Percentiles rank a stretch among this genome's conserved stretches.
These are phyloP conservation scores for Actinomucor elegans DNA, from an alignment of 371 early-diverging fungal genomes.

Conservation along the genomic window DNA sequence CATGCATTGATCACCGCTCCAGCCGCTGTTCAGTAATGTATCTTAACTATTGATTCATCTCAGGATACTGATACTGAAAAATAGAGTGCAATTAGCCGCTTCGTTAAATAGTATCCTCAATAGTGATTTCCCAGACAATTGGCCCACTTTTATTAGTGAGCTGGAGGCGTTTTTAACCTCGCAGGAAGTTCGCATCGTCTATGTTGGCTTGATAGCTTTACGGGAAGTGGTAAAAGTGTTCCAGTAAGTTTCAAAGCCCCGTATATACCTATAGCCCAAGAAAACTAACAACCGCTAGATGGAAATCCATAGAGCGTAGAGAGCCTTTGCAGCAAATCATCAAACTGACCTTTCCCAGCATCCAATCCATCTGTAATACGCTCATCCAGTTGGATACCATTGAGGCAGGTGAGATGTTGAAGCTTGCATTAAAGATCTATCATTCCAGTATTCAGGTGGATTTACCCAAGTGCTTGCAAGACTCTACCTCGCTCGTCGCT, in stretches of 20 bases:
- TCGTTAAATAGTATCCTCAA: slow-evolving; percentile 67
- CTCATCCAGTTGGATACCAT: slow-evolving; percentile 56
- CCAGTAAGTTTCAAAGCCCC: slow-evolving; percentile 55
- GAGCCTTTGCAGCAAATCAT: slow-evolving; percentile 68
- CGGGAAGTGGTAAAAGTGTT: slow-evolving; percentile 79
- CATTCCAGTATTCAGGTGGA: slow-evolving; percentile 69
- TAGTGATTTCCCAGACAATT: slow-evolving; percentile 77
- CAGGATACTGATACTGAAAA: neutral
- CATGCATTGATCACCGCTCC: slow-evolving; percentile 68
- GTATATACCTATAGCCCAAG: no score
- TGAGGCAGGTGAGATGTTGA: slow-evolving; percentile 84
- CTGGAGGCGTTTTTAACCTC: slow-evolving; percentile 64
- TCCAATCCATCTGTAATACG: slow-evolving; percentile 68
- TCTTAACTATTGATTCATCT: neutral
- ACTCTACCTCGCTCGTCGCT: slow-evolving; percentile 65
- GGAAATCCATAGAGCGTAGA: slow-evolving; percentile 56
- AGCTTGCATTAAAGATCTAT: slow-evolving; percentile 79
- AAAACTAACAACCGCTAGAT: no score
- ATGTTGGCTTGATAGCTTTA: slow-evolving; percentile 75
- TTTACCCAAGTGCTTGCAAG: slow-evolving; percentile 69
- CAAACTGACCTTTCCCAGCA: slow-evolving; percentile 67
- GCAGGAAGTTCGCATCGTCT: slow-evolving; percentile 61
- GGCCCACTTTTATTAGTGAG: slow-evolving; percentile 77
- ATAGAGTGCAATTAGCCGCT: slow-evolving; percentile 73
- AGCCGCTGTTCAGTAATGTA: slow-evolving; percentile 64